Evolutionary conservation across 768 basidiomycete genomes (phyloP).

Genomic region (Boletus sp.): DNA sequence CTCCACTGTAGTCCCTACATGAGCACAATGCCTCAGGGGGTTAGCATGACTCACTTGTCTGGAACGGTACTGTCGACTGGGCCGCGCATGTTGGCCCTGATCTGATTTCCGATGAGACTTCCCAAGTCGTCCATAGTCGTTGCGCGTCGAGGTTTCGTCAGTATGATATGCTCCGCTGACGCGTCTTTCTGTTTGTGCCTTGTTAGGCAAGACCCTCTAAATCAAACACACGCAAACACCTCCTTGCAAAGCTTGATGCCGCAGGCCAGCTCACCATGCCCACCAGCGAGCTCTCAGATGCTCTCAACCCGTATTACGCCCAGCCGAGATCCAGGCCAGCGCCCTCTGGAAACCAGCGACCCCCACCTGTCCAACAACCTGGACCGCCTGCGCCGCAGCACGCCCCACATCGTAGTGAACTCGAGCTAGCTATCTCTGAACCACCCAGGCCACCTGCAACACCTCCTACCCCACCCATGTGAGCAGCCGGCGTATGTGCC

Average conservation of each 20-base stretch:
- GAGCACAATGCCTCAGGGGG: conserved; percentile 1
- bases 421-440: conserved; percentile 59
- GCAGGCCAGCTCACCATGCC: conserved; percentile 39
- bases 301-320: conserved; percentile 67
- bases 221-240: conserved; percentile 34
- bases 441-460: conserved; percentile 28
- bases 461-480: conserved; percentile 39
- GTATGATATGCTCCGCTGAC: conserved; percentile 34
- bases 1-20: conserved; percentile 53
- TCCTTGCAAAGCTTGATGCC: neutral
- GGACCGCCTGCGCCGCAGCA: conserved; percentile 39
- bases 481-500: conserved; percentile 17
- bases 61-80: conserved; percentile 56
- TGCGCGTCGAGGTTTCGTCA: neutral
- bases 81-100: conserved; percentile 40
- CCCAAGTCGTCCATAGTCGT: conserved; percentile 43
- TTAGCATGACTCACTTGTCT: conserved; percentile 61
- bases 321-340: conserved; percentile 39
- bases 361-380: conserved; percentile 27
- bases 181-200: conserved; percentile 32
- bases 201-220: conserved; percentile 26
- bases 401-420: conserved; percentile 60
- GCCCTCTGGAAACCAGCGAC: conserved; percentile 16
- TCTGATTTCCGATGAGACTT: conserved; percentile 52
- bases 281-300: conserved; percentile 75